A percentile compares a stretch with the other conserved stretches of the same genome.
Conservation (phyloP, 805 yeast species). For the Saturnispora galanensis region DNA sequence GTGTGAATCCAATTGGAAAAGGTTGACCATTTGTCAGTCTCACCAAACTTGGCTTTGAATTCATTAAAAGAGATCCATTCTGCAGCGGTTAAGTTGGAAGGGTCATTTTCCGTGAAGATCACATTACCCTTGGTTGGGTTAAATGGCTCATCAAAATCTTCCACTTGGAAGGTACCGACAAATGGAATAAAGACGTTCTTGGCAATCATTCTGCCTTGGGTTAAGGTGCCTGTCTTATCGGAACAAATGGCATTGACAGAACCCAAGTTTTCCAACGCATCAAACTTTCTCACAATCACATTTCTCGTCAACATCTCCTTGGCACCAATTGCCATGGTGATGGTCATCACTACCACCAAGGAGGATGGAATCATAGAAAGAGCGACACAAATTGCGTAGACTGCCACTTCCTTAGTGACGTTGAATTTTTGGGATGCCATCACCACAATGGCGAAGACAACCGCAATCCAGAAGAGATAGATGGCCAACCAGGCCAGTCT, state of each 20-base stretch:
- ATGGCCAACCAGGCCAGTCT: conserved; percentile 71
- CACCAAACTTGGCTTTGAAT: conserved; percentile 12
- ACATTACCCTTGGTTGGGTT: conserved; percentile 53
- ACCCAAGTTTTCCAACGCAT: conserved; percentile 70
- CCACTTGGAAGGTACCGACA: conserved; percentile 46
- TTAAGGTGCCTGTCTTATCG: conserved; percentile 75
- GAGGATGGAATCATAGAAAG: conserved; percentile 78
- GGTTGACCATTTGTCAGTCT: conserved; percentile 13
- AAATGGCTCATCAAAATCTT: conserved; percentile 48
- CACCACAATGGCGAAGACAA: conserved; percentile 75
- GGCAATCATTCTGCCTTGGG: conserved; percentile 74
- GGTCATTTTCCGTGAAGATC: conserved; percentile 27
- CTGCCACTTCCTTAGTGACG: conserved; percentile 75
- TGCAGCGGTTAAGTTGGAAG: conserved; percentile 30
- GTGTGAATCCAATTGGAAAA: conserved; percentile 47
- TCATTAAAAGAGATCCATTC: conserved; percentile 27
- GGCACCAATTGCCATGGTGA: conserved; percentile 79
- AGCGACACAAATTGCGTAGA: conserved; percentile 81
- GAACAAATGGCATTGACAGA: conserved; percentile 74
- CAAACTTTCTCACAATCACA: conserved; percentile 68
- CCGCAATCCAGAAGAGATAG: conserved; percentile 62
- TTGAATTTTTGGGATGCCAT: conserved; percentile 73
- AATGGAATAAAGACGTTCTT: conserved; percentile 60
- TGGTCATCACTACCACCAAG: conserved; percentile 70
- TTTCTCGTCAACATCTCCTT: conserved; percentile 57